Base-by-base conservation (phyloP, 2,329 filamentous ascomycete genomes). In the Sclerotinia subarctica region DNA sequence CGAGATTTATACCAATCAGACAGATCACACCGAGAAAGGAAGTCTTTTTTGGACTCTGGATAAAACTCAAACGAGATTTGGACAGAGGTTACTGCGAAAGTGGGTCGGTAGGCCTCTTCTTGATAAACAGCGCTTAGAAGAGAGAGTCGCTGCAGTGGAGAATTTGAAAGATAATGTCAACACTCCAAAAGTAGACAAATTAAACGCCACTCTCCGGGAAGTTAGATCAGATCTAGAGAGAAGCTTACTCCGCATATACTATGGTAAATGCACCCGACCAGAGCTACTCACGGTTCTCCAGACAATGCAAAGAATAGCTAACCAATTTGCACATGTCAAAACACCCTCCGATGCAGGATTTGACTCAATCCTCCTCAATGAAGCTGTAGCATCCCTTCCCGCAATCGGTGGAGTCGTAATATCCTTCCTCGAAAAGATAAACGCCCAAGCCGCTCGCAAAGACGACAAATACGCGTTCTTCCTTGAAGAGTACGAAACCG, bases 391-490 rank as follows among this genome's bases (percentile, higher is more conserved):
- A 32, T 85, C 88, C 11, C 83, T 99, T 7, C 94, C 95, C 0
- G 85, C 83, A 17, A 96, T 98, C 63, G 82, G 89, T 10, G 84
- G 90, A 26, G 86, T 88, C 24, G 86, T 98, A 6, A 83, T 91
- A 24, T 83, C 83, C 1, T 93, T 92, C 76, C 86, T 99, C 2
- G 90, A 96, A 66, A 90, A 88, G 70, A 95, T 99, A 79, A 96
- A 96, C 74, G 82, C 89, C 44, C 85, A 91, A 72, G 92, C 95
- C 0, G 95, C 94, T 0, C 90, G 89, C 60, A 87, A 86, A 32
- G 90, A 98, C 75, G 94, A 99, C 82, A 97, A 97, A 78, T 98
- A 97, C 78, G 83, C 85, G 47, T 99, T 99, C 82, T 97, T 99
- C 78, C 87, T 90, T 7, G 93, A 97, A 71, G 86, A 90, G 51